Percentiles rank a stretch among this genome's conserved stretches.
These are phyloP conservation scores for Maudiozyma humilis DNA, from an alignment of 1,139 yeast species.

Conservation along the genomic window DNA sequence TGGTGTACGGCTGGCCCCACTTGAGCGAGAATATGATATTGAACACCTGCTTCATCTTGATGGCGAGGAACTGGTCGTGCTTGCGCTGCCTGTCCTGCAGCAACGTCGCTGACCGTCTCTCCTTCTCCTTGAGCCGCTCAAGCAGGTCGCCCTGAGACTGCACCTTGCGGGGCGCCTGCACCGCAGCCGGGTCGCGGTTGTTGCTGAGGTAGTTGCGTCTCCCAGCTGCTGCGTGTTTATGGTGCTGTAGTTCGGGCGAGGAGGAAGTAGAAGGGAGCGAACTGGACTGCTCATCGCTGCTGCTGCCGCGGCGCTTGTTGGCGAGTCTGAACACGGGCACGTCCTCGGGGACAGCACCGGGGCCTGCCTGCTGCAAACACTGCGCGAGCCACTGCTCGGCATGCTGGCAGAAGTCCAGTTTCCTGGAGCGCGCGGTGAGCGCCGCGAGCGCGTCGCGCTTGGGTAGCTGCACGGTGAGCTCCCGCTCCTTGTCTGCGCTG, in stretches of 20 bases:
- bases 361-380: not conserved
- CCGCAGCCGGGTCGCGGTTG: slow-evolving; percentile 14
- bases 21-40: slow-evolving; percentile 29
- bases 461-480: slow-evolving; percentile 20
- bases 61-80: slow-evolving; percentile 35
- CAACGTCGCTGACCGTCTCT: slow-evolving; percentile 23
- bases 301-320: slow-evolving; percentile 19
- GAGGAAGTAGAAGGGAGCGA: not conserved
- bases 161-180: slow-evolving; percentile 10
- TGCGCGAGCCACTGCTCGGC: slow-evolving; percentile 22
- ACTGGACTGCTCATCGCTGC: not conserved
- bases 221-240: slow-evolving; percentile 5
- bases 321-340: slow-evolving; percentile 19
- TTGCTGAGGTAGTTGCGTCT: slow-evolving; percentile 15
- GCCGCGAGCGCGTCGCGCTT: slow-evolving; percentile 12
- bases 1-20: slow-evolving; percentile 30
- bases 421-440: slow-evolving; percentile 23
- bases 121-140: slow-evolving; percentile 25
- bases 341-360: slow-evolving; percentile 11
- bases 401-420: slow-evolving; percentile 18
- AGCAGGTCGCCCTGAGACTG: slow-evolving; percentile 21
- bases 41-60: slow-evolving; percentile 36
- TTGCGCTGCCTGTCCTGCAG: slow-evolving; percentile 30
- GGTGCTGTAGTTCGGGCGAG: too few relatives aligned
- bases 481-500: slow-evolving; percentile 19